These are phyloP conservation scores for Didymella segeticola DNA, from an alignment of 2,329 filamentous ascomycete species.

Conservation along the genomic window DNA sequence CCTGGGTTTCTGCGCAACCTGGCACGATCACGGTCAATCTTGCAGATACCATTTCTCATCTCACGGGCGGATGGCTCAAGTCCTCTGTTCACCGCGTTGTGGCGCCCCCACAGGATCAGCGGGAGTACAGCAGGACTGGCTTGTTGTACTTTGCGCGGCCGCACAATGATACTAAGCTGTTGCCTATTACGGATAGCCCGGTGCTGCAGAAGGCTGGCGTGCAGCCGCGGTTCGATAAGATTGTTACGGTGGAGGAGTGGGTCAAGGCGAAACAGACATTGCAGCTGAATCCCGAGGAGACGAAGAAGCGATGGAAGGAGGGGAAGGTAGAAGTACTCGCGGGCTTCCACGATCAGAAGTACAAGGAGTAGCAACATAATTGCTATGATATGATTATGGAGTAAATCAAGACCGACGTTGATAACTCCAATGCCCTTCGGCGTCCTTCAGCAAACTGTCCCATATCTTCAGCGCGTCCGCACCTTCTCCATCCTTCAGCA, in stretches of 20 bases:
- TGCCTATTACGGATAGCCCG: slow-evolving; percentile 48
- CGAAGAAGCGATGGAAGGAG: slow-evolving; percentile 30
- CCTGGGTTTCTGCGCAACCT: slow-evolving; percentile 50
- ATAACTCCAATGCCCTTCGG: slow-evolving; percentile 45
- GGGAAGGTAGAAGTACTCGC: slow-evolving; percentile 33
- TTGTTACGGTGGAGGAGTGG: slow-evolving; percentile 50
- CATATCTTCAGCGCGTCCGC: slow-evolving; percentile 44
- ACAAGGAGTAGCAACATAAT: slow-evolving; percentile 31
- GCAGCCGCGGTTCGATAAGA: slow-evolving; percentile 47
- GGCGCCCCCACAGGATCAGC: slow-evolving; percentile 58
- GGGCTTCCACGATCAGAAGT: slow-evolving; percentile 31
- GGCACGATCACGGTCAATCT: slow-evolving; percentile 52
- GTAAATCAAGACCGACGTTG: slow-evolving; percentile 8
- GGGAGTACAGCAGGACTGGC: slow-evolving; percentile 57
- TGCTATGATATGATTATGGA: too few relatives aligned
- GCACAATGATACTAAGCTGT: slow-evolving; percentile 48
- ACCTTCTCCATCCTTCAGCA: slow-evolving; percentile 48
- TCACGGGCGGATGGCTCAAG: slow-evolving; percentile 55
- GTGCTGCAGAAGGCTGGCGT: slow-evolving; percentile 45
- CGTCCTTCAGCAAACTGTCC: slow-evolving; percentile 36
- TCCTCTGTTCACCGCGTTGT: slow-evolving; percentile 58
- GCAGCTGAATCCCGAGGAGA: slow-evolving; percentile 33
- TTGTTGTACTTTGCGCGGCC: slow-evolving; percentile 60
- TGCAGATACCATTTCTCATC: slow-evolving; percentile 50
- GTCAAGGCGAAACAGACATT: slow-evolving; percentile 34